Conservation (phyloP, 202 grass and related monocot genomes). For the Bolboschoenoplectus hybrid region DNA sequence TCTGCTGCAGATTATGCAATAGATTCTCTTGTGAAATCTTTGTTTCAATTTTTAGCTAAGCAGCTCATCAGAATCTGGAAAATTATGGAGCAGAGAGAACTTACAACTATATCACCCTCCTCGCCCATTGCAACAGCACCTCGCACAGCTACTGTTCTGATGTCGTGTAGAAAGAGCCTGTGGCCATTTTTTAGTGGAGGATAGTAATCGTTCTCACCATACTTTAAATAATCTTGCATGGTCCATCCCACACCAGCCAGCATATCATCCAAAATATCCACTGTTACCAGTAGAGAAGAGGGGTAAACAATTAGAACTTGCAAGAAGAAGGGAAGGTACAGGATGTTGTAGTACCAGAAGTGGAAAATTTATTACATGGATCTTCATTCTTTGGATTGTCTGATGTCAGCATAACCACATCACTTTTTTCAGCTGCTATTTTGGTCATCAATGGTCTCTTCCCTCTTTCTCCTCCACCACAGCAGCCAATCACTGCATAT, state of each 20-base stretch:
- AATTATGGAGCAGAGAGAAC: constrained; percentile 38
- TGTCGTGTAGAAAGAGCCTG: constrained; percentile 89
- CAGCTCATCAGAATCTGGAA: background rate
- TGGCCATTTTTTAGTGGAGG: constrained; percentile 93
- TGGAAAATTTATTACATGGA: constrained; percentile 54
- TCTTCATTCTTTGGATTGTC: constrained; percentile 97
- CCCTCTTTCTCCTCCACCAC: constrained; percentile 84
- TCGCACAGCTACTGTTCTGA: constrained; percentile 88
- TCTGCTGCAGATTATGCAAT: background rate
- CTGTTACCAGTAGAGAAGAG: constrained; percentile 49
- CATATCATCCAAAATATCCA: constrained; percentile 99
- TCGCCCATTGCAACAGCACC: constrained; percentile 98
- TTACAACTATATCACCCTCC: constrained; percentile 95
- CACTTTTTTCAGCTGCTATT: constrained; percentile 93
- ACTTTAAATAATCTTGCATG: constrained; percentile 98
- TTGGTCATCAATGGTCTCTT: constrained; percentile 95
- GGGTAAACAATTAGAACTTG: constrained; percentile 38
- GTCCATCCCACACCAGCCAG: constrained; percentile 88
- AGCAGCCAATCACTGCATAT: constrained; percentile 88
- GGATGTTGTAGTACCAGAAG: constrained; percentile 10
- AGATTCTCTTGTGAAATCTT: background rate
- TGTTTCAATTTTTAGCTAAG: constrained; percentile 1
- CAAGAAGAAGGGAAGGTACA: constrained; percentile 3
- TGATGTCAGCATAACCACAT: constrained; percentile 96
- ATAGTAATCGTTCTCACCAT: constrained; percentile 93